phyloP scores from a whole-genome alignment of 495 filamentous ascomycete genomes.

The Hypomontagnella submonticulosa region DNA sequence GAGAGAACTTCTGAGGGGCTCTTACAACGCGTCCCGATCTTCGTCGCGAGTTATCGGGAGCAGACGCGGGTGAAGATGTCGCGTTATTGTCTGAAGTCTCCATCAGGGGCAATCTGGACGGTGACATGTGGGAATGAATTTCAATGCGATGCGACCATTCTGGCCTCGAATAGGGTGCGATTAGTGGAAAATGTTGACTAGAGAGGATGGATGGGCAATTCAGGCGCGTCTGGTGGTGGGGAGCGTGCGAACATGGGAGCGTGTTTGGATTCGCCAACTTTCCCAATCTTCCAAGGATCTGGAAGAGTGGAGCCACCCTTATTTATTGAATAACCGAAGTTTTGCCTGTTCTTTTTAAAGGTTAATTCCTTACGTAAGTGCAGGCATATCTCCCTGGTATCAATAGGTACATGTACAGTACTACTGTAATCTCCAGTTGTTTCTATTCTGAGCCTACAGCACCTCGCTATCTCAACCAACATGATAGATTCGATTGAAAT shows the following conservation, averaged over 20 bases:
- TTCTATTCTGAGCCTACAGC: too few relatives aligned
- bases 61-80: constrained; percentile 61
- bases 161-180: constrained; percentile 24
- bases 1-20: constrained; percentile 73
- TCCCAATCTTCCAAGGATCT: constrained; percentile 6
- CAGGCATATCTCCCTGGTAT: neutral
- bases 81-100: constrained; percentile 69
- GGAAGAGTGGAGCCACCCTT: neutral
- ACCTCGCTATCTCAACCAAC: neutral
- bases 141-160: constrained; percentile 44
- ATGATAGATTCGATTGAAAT: too few relatives aligned
- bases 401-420: too few relatives aligned
- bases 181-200: constrained; percentile 25
- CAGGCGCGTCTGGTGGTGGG: constrained; percentile 42
- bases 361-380: constrained; percentile 1
- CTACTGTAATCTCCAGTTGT: too few relatives aligned
- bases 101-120: constrained; percentile 61
- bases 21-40: constrained; percentile 85
- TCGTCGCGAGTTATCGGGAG: constrained; percentile 64
- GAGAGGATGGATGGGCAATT: constrained; percentile 29
- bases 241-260: constrained; percentile 27
- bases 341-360: neutral
- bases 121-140: constrained; percentile 38
- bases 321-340: constrained; percentile 18
- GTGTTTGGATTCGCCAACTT: constrained; percentile 42